Evolutionary conservation across 1,284 basidiomycete species (phyloP).

Genomic region (Wolfiporia cocos): DNA sequence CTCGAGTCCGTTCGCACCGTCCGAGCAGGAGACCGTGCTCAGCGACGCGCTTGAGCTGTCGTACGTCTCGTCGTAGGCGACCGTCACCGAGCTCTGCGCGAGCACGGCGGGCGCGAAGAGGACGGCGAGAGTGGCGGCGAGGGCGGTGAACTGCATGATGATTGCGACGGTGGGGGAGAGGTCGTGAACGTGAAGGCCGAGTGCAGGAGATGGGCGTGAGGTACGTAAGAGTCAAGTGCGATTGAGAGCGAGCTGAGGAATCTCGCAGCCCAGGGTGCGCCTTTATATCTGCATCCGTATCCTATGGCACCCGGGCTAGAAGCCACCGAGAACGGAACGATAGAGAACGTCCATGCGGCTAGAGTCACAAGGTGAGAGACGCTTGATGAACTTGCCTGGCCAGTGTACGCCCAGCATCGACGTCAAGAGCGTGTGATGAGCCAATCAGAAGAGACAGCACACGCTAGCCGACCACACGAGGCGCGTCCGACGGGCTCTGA

Average conservation of each 20-base stretch:
- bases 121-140: slow-evolving; percentile 20
- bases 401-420: too few relatives aligned
- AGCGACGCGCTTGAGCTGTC: slow-evolving; percentile 31
- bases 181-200: background rate
- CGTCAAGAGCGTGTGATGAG: too few relatives aligned
- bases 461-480: too few relatives aligned
- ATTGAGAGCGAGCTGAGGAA: slow-evolving; percentile 1
- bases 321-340: too few relatives aligned
- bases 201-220: background rate
- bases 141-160: slow-evolving; percentile 9
- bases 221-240: background rate
- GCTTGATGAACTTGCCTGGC: too few relatives aligned
- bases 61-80: slow-evolving; percentile 40
- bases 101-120: slow-evolving; percentile 16
- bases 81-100: slow-evolving; percentile 15
- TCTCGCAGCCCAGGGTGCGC: background rate
- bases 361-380: too few relatives aligned
- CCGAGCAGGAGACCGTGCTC: slow-evolving; percentile 39
- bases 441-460: too few relatives aligned
- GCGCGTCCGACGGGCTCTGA: too few relatives aligned
- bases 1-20: slow-evolving; percentile 38
- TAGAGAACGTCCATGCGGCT: too few relatives aligned
- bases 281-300: background rate
- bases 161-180: background rate
- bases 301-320: too few relatives aligned